Base-by-base conservation (phyloP, 352 stramenopile genomes). In the Globisporangium mamillatum region DNA sequence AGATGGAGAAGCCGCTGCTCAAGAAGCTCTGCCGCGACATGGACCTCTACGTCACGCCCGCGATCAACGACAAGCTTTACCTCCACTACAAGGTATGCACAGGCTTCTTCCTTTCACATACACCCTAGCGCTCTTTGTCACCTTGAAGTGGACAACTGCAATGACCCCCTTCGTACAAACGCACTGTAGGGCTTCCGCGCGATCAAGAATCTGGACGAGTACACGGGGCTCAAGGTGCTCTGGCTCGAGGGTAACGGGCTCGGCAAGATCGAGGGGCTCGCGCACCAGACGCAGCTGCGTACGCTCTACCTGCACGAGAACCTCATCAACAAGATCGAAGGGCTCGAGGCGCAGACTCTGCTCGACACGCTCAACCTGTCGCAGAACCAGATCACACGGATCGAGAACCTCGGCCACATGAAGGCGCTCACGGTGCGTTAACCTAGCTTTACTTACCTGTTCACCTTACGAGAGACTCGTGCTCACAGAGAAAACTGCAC, bases 281-380 rank as follows among this genome's bases (percentile, higher is more conserved):
- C 95, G 59, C 69, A 90, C 53, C 88, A 97, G 64, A 96, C 75
- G 44, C 68, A 94, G 65, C 79, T 98, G 62, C 82, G 91, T 36
- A 96, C 90, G 29, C 81, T 99, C 4, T 98, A 98, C 66, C 75
- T 98, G 38, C 94, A 99, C 54, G 94, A 99, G 71, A 99, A 99
- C 63, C 73, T 97, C 29, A 97, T 99, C 67, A 91, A 95, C 68
- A 92, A 93, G 69, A 98, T 98, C 64, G 88, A 97, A 71, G 82
- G 82, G 5, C 68, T 97, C 38, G 82, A 93, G 9, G 64, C 72
- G 14, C 82, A 89, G 63, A 22, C 67, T 16, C 60, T 64, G 10
- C 74, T 95, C 24, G 88, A 95, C 68, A 91, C 86, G 34, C 81
- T 95, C 56, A 93, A 95, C 53, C 82, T 94, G 18, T 86, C 81